Evolutionary conservation across 192 early-diverging fungal genomes (phyloP), one percentile per base, ranked within the genome.

Genomic region (Backusella sp.): DNA sequence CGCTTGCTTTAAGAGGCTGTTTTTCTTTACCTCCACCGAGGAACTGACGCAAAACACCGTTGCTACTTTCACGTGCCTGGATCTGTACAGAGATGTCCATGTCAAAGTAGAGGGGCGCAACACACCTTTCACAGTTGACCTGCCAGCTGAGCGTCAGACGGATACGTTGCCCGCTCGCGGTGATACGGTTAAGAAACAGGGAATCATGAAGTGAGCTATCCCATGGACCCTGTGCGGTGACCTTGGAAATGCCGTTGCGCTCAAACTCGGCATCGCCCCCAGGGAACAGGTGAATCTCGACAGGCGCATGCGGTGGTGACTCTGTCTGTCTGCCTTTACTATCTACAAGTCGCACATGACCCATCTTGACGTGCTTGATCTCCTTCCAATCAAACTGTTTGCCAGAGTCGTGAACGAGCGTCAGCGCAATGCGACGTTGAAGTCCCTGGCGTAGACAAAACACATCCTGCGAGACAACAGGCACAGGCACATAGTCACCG

Each of bases 181-280:
- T 94, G 14, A 89, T 84, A 7, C 84, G 68, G 68, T 95, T 91
- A 12, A 95, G 75, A 59, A 90, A 84, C 1, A 89, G 73, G 0
- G 89, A 91, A 17, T 89, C 90, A 65, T 93, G 90, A 2, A 95
- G 84, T 0, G 92, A 92, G 28, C 91, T 92, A 72, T 95, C 93
- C 93, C 93, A 95, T 6, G 92, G 81, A 14, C 88, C 87, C 0
- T 84, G 80, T 8, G 85, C 84, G 9, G 77, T 65, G 0, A 92
- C 49, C n/a, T 86, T 86, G 53, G 88, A 84, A 0, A 90, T 90
- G 6, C 92, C 92, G 71, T 93, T 87, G 0, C 73, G 75, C 0
- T 87, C 79, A 42, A 84, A 83, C 12, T 83, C 72, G 12, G 85
- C 75, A 12, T 75, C 74, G 2, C 26, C 56, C 21, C 74, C 74